Conservation (phyloP, 129 eudicot species). For the sunflower (Helianthus annuus) region DNA sequence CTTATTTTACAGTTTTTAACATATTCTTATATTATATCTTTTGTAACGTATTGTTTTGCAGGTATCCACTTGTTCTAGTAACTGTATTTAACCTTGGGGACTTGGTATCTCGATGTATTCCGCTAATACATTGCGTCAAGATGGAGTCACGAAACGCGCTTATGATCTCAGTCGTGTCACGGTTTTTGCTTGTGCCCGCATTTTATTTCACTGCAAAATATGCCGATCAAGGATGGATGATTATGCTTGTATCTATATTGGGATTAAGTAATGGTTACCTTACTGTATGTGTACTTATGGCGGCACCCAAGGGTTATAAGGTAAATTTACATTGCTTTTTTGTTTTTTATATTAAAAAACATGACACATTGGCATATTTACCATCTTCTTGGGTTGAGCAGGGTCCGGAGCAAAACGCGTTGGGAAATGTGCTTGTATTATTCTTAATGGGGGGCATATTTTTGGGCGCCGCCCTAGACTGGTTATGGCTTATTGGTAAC, state of each 20-base stretch:
- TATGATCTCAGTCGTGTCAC: conserved; percentile 35
- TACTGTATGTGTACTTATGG: conserved; percentile 56
- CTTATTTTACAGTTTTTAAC: background rate
- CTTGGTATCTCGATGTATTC: conserved; percentile 60
- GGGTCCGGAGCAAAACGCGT: conserved; percentile 88
- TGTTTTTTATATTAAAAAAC: no score
- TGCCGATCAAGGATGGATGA: conserved; percentile 73
- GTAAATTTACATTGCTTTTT: conserved; percentile 27
- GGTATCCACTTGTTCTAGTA: conserved; percentile 73
- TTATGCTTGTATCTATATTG: conserved; percentile 46
- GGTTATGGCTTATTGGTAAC: conserved; percentile 80
- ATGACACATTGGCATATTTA: background rate
- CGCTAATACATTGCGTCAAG: conserved; percentile 39
- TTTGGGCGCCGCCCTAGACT: conserved; percentile 61
- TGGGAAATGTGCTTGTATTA: conserved; percentile 64
- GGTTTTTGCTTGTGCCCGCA: conserved; percentile 61
- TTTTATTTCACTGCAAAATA: conserved; percentile 78
- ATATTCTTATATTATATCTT: background rate
- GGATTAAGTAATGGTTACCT: conserved; percentile 76
- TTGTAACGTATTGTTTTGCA: conserved; percentile 8
- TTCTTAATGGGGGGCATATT: conserved; percentile 62
- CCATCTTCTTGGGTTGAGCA: conserved; percentile 12
- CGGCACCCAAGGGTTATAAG: conserved; percentile 80
- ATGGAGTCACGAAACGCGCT: conserved; percentile 57
- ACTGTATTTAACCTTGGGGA: conserved; percentile 72